A percentile compares a stretch with the other conserved stretches of the same genome.
Evolutionary conservation across 768 basidiomycete species (phyloP).

Genomic region (Tylopilus subfusipes): DNA sequence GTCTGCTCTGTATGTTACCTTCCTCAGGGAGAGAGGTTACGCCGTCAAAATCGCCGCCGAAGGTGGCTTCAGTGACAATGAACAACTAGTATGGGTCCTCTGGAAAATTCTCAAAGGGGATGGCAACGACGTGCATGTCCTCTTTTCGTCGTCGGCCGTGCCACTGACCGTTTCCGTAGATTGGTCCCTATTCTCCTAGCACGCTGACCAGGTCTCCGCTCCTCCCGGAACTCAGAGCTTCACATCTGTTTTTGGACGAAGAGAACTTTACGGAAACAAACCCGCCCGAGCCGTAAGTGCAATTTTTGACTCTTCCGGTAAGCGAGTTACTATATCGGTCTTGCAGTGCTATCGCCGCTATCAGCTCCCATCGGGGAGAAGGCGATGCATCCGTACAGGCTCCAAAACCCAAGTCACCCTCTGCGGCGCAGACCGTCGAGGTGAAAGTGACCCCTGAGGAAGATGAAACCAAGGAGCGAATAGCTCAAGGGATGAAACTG

Average conservation of each 20-base stretch:
- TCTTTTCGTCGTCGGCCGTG: not conserved
- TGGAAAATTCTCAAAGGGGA: conserved; percentile 86
- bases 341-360: conserved; percentile 13
- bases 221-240: conserved; percentile 70
- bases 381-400: conserved; percentile 1
- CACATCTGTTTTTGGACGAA: conserved; percentile 67
- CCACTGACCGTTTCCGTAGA: conserved; percentile 40
- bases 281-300: conserved; percentile 45
- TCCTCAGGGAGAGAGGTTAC: conserved; percentile 62
- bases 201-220: conserved; percentile 71
- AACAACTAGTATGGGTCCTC: conserved; percentile 81
- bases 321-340: conserved; percentile 16
- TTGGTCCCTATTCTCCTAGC: conserved; percentile 77
- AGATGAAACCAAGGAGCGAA: conserved; percentile 54
- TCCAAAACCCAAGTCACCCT: not conserved
- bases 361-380: conserved; percentile 7
- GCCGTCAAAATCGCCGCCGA: conserved; percentile 50
- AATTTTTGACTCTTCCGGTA: not conserved
- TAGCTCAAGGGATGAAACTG: conserved; percentile 64
- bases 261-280: conserved; percentile 46
- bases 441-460: conserved; percentile 41
- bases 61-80: conserved; percentile 54
- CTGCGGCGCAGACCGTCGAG: conserved; percentile 6
- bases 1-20: conserved; percentile 64
- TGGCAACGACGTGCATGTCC: conserved; percentile 62